Evolutionary conservation across 495 filamentous ascomycete species (phyloP).

Genomic region (Pyrenula massariospora): DNA sequence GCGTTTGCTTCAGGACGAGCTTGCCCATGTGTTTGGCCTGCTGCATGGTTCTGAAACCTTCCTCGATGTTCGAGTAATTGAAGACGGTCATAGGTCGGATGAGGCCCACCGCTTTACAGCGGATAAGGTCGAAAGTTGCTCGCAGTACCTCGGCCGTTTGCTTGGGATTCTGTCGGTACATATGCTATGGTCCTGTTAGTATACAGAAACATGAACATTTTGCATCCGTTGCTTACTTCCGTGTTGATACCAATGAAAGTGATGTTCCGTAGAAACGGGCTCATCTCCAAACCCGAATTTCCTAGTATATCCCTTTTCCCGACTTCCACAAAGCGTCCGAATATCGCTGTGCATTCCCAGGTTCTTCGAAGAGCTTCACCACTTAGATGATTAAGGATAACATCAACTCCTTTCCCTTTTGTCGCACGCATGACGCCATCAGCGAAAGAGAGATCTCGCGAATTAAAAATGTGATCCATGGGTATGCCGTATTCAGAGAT

Average conservation of each 20-base stretch:
- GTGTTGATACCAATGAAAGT: slow-evolving; percentile 10
- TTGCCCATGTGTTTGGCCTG: slow-evolving; percentile 43
- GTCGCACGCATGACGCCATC: slow-evolving; percentile 29
- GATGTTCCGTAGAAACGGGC: slow-evolving; percentile 8
- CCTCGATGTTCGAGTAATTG: slow-evolving; percentile 22
- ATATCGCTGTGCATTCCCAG: slow-evolving; percentile 36
- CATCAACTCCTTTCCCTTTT: slow-evolving; percentile 38
- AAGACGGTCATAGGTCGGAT: slow-evolving; percentile 12
- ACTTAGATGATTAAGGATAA: slow-evolving; percentile 14
- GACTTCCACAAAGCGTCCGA: slow-evolving; percentile 34
- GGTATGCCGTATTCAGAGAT: slow-evolving; percentile 36
- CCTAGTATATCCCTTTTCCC: slow-evolving; percentile 20
- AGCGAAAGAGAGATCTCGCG: slow-evolving; percentile 28
- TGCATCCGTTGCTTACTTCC: not conserved
- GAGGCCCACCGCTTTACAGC: not conserved
- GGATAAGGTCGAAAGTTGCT: not conserved
- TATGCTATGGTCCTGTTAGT: not conserved
- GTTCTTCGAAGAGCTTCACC: slow-evolving; percentile 29
- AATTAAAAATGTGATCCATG: slow-evolving; percentile 43
- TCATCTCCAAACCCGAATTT: slow-evolving; percentile 12
- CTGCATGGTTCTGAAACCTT: slow-evolving; percentile 35
- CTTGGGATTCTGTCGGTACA: not conserved
- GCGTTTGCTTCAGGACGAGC: slow-evolving; percentile 32
- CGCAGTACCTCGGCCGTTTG: not conserved
- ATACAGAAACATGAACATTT: not conserved